These are phyloP conservation scores for Dothistroma septosporum DNA, from an alignment of 2,329 filamentous ascomycete species.

Conservation along the genomic window DNA sequence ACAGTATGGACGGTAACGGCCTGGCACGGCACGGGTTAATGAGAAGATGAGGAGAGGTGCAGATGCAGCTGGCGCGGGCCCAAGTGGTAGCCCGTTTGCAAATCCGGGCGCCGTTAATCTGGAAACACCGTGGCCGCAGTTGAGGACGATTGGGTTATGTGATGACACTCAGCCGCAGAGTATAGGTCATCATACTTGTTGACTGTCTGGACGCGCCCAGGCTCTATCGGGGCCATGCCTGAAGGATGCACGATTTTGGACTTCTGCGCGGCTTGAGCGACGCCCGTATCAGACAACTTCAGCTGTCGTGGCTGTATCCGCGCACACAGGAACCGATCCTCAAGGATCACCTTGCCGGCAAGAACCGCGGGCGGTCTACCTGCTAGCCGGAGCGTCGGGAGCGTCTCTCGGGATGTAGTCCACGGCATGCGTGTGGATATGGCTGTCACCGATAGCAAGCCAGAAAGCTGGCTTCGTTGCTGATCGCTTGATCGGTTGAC, in stretches of 20 bases:
- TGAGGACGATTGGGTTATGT: not conserved
- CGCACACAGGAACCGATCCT: not conserved
- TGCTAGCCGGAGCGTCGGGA: not conserved
- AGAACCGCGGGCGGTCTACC: not conserved
- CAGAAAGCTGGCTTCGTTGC: not conserved
- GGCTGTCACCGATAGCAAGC: not conserved
- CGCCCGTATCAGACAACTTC: slow-evolving; percentile 1
- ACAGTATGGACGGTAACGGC: not conserved
- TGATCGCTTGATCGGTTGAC: not conserved
- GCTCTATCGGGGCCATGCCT: not conserved
- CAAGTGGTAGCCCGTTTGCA: not conserved
- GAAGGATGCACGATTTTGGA: slow-evolving; percentile 1
- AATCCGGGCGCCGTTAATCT: slow-evolving; percentile 6
- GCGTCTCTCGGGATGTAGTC: not conserved
- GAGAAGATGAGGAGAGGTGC: slow-evolving; percentile 1
- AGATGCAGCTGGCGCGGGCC: slow-evolving; percentile 2
- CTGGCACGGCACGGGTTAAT: not conserved
- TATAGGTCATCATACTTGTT: not conserved
- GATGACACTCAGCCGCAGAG: slow-evolving; percentile 4
- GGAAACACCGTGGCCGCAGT: slow-evolving; percentile 3
- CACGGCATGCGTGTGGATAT: not conserved
- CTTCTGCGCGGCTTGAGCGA: not conserved
- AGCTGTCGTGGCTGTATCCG: slow-evolving; percentile 7
- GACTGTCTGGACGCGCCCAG: slow-evolving; percentile 5
- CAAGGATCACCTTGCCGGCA: slow-evolving; percentile 3